Conservation (phyloP, 352 stramenopile genomes). For the Globisporangium solare region DNA sequence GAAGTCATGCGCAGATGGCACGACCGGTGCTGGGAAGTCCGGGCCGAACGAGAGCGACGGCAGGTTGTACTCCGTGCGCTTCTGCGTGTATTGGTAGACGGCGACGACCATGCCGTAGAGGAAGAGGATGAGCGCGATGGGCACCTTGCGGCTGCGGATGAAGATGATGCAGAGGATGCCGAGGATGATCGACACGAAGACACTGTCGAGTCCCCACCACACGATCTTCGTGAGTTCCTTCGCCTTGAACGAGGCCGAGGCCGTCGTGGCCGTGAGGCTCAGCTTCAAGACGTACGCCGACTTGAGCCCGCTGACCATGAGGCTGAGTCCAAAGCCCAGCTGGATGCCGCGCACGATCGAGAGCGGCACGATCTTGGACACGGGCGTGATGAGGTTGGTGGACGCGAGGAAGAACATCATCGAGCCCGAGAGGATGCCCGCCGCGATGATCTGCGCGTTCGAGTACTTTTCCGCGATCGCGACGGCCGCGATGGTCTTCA, state of each 20-base stretch:
- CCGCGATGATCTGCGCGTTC: slow-evolving; percentile 75
- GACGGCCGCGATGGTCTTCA: slow-evolving; percentile 93
- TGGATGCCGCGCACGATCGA: slow-evolving; percentile 90
- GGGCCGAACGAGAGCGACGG: slow-evolving; percentile 46
- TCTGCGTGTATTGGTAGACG: slow-evolving; percentile 47
- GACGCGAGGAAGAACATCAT: slow-evolving; percentile 70
- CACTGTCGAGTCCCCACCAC: slow-evolving; percentile 65
- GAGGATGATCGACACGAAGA: slow-evolving; percentile 64
- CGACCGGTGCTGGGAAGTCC: slow-evolving; percentile 50
- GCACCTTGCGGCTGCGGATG: slow-evolving; percentile 50
- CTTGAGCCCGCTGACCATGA: slow-evolving; percentile 84
- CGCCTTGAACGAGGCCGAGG: slow-evolving; percentile 21
- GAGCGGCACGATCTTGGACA: slow-evolving; percentile 87
- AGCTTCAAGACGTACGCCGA: slow-evolving; percentile 45
- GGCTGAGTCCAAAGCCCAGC: slow-evolving; percentile 85
- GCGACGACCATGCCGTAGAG: slow-evolving; percentile 65
- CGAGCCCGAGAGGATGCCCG: slow-evolving; percentile 80
- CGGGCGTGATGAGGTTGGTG: slow-evolving; percentile 88
- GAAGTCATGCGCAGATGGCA: slow-evolving; percentile 56
- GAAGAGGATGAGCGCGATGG: slow-evolving; percentile 62
- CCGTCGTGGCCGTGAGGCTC: slow-evolving; percentile 23
- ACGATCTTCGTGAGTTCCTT: slow-evolving; percentile 23
- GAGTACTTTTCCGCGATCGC: slow-evolving; percentile 82
- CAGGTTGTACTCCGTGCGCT: slow-evolving; percentile 46
- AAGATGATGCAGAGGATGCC: slow-evolving; percentile 71